A percentile compares a stretch with the other conserved stretches of the same genome.
Conservation (phyloP, 768 basidiomycete species). For the Cubamyces sp. region DNA sequence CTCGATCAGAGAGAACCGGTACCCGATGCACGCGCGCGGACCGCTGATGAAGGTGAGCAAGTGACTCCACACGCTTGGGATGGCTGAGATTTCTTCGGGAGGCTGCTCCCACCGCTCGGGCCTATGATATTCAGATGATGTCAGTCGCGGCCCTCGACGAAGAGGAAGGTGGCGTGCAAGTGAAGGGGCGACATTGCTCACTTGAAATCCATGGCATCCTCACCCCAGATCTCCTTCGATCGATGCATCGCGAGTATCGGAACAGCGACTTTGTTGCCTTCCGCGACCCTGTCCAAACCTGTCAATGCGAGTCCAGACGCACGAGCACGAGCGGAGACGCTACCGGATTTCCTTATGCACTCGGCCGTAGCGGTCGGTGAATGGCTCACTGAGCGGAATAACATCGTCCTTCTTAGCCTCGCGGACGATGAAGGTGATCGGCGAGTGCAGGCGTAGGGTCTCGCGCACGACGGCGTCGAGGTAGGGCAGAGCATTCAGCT, state of each 20-base stretch:
- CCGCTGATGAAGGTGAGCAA: constrained; percentile 67
- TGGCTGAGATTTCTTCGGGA: constrained; percentile 45
- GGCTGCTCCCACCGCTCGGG: constrained; percentile 65
- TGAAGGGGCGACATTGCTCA: too few relatives aligned
- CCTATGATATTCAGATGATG: constrained; percentile 36
- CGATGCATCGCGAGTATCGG: constrained; percentile 60
- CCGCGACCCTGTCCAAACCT: constrained; percentile 24
- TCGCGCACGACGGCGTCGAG: constrained; percentile 71
- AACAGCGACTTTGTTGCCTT: constrained; percentile 43
- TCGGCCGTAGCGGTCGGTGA: constrained; percentile 27
- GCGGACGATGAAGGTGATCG: constrained; percentile 53
- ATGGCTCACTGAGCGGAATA: constrained; percentile 50
- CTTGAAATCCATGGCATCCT: constrained; percentile 66
- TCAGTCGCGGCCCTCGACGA: background rate
- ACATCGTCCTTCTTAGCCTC: constrained; percentile 48
- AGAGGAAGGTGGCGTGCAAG: too few relatives aligned
- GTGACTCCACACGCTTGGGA: constrained; percentile 67
- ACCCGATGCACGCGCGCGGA: constrained; percentile 68
- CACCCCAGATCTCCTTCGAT: constrained; percentile 60
- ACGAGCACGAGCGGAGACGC: constrained; percentile 30
- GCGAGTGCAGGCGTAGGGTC: constrained; percentile 58
- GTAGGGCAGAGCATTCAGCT: constrained; percentile 65
- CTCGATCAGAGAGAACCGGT: constrained; percentile 65
- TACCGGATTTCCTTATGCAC: constrained; percentile 25
- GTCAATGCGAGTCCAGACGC: too few relatives aligned